Evolutionary conservation across 2,329 filamentous ascomycete genomes (phyloP).

Genomic region (Davidsoniella neocaledoniae): DNA sequence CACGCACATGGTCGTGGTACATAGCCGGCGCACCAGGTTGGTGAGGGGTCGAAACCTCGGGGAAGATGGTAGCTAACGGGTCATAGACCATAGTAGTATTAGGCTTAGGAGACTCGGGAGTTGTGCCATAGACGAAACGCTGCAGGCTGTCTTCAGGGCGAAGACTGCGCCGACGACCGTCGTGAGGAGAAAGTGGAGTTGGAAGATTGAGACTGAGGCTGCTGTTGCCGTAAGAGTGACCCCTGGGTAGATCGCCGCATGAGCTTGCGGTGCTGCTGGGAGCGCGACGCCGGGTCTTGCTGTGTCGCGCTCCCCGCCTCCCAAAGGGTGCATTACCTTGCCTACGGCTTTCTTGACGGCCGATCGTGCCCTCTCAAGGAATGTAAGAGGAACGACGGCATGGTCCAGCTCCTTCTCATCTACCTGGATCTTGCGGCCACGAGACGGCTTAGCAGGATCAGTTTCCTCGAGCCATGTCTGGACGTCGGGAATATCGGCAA

Average conservation of each 20-base stretch:
- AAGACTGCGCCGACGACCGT: slow-evolving; percentile 37
- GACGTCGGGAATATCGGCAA: slow-evolving; percentile 58
- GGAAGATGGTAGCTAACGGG: slow-evolving; percentile 24
- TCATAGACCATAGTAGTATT: slow-evolving; percentile 21
- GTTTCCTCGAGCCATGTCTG: slow-evolving; percentile 84
- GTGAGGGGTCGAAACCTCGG: slow-evolving; percentile 12
- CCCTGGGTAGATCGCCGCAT: slow-evolving; percentile 33
- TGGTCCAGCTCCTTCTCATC: slow-evolving; percentile 78
- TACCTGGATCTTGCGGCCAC: slow-evolving; percentile 78
- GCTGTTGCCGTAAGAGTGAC: slow-evolving; percentile 1
- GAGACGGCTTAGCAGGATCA: slow-evolving; percentile 60
- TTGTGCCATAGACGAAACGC: slow-evolving; percentile 2
- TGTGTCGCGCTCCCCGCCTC: slow-evolving; percentile 32
- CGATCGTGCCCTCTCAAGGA: slow-evolving; percentile 70
- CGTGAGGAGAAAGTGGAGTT: slow-evolving; percentile 20
- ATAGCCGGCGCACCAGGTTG: slow-evolving; percentile 7
- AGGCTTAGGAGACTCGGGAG: slow-evolving; percentile 15
- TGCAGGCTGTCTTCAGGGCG: slow-evolving; percentile 25
- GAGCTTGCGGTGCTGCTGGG: slow-evolving; percentile 50
- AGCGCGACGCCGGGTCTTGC: slow-evolving; percentile 35
- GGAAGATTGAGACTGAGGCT: slow-evolving; percentile 24
- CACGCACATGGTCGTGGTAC: slow-evolving; percentile 11
- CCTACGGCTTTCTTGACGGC: slow-evolving; percentile 52
- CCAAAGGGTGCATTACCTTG: slow-evolving; percentile 45
- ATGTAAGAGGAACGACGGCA: slow-evolving; percentile 76